A percentile compares a stretch with the other conserved stretches of the same genome.
These are phyloP conservation scores for Capsicum rhomboideum DNA, from an alignment of 257 asterid species.

Conservation along the genomic window DNA sequence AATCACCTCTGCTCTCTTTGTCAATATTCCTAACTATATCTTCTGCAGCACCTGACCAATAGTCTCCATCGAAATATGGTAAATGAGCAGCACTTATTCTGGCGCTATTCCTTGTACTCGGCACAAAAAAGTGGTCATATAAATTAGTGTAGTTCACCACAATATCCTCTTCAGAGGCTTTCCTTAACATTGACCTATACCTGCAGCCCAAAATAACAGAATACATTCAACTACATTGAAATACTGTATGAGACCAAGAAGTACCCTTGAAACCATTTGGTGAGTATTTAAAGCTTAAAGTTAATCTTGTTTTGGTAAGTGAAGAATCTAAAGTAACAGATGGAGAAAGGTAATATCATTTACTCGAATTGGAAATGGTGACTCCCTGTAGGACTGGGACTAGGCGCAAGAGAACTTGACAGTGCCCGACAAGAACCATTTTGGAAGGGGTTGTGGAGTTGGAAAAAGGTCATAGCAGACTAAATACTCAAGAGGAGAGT, in stretches of 20 bases:
- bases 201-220: constrained; percentile 18
- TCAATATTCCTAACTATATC: constrained; percentile 25
- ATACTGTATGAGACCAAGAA: not conserved
- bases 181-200: constrained; percentile 60
- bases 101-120: constrained; percentile 30
- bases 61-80: constrained; percentile 72
- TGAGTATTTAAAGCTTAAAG: not conserved
- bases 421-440: not conserved
- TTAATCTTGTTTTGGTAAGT: not conserved
- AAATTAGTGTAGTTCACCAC: constrained; percentile 50
- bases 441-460: not conserved
- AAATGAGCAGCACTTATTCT: constrained; percentile 61
- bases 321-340: not conserved
- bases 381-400: not conserved
- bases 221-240: not conserved
- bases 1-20: constrained; percentile 25
- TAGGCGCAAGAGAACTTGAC: not conserved
- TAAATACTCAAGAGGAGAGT: not conserved
- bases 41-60: constrained; percentile 59
- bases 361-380: not conserved
- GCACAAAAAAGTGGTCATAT: constrained; percentile 48
- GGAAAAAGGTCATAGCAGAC: not conserved
- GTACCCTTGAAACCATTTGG: not conserved
- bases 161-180: constrained; percentile 44
- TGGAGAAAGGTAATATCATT: not conserved